A percentile compares a stretch with the other conserved stretches of the same genome.
Evolutionary conservation across 2,329 filamentous ascomycete genomes (phyloP).

Genomic region (Mycosphaerelloides madeirae): DNA sequence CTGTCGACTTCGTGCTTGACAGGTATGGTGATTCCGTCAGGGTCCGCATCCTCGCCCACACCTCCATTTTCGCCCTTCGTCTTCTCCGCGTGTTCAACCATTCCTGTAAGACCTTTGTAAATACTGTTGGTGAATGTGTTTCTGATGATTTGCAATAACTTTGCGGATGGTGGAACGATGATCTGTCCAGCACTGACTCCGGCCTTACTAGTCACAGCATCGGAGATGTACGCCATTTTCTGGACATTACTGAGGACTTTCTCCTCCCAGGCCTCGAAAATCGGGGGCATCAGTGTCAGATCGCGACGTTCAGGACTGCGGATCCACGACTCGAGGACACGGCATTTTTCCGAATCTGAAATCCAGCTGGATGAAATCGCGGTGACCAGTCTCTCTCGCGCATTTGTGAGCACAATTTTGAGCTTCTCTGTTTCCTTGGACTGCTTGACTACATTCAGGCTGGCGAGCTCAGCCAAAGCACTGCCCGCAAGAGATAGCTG

Average conservation of each 20-base stretch:
- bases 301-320: constrained; percentile 75
- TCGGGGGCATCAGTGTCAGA: constrained; percentile 82
- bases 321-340: constrained; percentile 90
- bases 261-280: constrained; percentile 81
- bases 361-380: constrained; percentile 90
- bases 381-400: constrained; percentile 78
- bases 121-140: constrained; percentile 89
- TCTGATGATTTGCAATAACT: constrained; percentile 84
- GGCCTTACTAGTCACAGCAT: constrained; percentile 58
- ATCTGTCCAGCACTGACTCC: constrained; percentile 70
- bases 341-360: constrained; percentile 86
- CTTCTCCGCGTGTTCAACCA: constrained; percentile 93
- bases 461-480: constrained; percentile 79
- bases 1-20: constrained; percentile 15
- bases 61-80: constrained; percentile 56
- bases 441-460: constrained; percentile 62
- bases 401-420: constrained; percentile 66
- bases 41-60: constrained; percentile 47
- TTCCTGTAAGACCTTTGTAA: constrained; percentile 88
- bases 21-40: constrained; percentile 43
- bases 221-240: constrained; percentile 88
- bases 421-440: constrained; percentile 57
- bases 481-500: constrained; percentile 79
- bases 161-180: constrained; percentile 76
- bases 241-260: constrained; percentile 81